Base-by-base conservation (phyloP, 495 filamentous ascomycete species). In the Podospora bellae-mahoneyi region DNA sequence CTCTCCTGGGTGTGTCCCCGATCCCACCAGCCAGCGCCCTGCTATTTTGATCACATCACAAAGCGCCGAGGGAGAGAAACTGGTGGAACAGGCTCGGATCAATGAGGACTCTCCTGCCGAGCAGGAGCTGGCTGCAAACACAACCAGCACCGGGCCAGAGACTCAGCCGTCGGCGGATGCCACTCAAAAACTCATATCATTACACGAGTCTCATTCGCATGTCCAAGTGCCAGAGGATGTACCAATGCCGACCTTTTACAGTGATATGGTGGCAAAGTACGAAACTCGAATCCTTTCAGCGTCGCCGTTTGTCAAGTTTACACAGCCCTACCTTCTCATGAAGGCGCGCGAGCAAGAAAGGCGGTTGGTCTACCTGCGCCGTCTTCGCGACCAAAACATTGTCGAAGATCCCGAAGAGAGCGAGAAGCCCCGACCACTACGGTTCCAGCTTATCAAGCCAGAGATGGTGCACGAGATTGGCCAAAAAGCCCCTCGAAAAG, bases 231-330 rank as follows among this genome's bases (percentile, higher is more conserved):
- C 92, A 15, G 92, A 95, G 66, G 91, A 94, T 77, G 83, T 94
- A 54, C 93, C 94, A 1, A 91, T 93, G 84, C 92, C 95, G 27
- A 94, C 91, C 2, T 96, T 92, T 70, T 97, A 97, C 76, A 90
- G 92, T 71, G 91, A 97, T 75, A 92, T 97, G 86, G 92, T 98
- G 48, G 89, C 92, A 57, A 93, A 96, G 72, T 91, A 96, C 74
- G 83, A 93, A 69, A 97, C 93, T 2, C 94, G 91, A 72, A 88
- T 99, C 61, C 81, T 99, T n/a, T 98, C 96, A 7, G 91, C 93
- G 1, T 98, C 96, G 0, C 96, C 96, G 4, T 98, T 96, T 72
- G 96, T 98, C 57, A 94, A 91, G 76, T 98, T 97, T 73, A 89
- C 90, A 74, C 91, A 93, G 73, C 96, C 96, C 2, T 96, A 97